Base-by-base conservation (phyloP, 2,329 filamentous ascomycete genomes). In the Fusarium devonianum region DNA sequence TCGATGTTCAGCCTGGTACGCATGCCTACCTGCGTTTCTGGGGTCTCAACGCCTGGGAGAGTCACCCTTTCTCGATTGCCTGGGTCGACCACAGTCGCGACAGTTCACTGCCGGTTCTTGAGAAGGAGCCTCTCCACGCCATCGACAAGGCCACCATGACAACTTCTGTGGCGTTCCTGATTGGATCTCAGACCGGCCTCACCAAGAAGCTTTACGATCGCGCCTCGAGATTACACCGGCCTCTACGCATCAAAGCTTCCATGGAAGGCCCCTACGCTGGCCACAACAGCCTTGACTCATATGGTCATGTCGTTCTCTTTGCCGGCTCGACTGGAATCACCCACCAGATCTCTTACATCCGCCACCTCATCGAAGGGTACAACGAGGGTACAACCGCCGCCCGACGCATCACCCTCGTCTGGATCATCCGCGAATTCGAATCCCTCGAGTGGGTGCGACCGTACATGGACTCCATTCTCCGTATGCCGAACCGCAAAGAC, bases 251-350 rank as follows among this genome's bases (percentile, higher is more conserved):
- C 45, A 81, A 79, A 49, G 92, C 90, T 23, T 85, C 89, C 49
- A 84, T 95, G 53, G 94, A 97, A 74, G 94, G 94, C 0, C 93
- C 94, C 1, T 97, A 97, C 69, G 87, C 85, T 4, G 87, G 87
- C 30, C 87, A 91, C 67, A 88, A 96, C 72, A 86, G 85, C 53
- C 86, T 97, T 58, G 87, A 92, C 71, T 97, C 92, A 7, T 97
- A 97, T 72, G 93, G 94, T 28, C 94, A 95, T 32, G 86, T 87
- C 33, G 83, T 99, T 56, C 86, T 99, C 47, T 92, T 97, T 68
- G 92, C 93, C 10, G 92, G 92, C 47, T 90, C 93, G 48, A 92
- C 94, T 5, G 94, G 94, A 55, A 97, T 99, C 73, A 96, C 93
- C 1, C 93, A 97, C 71, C 92, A 96, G 69, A 84, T 97, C 21